Evolutionary conservation across 2,329 filamentous ascomycete species (phyloP).

Genomic region (Fusarium pseudograminearum): DNA sequence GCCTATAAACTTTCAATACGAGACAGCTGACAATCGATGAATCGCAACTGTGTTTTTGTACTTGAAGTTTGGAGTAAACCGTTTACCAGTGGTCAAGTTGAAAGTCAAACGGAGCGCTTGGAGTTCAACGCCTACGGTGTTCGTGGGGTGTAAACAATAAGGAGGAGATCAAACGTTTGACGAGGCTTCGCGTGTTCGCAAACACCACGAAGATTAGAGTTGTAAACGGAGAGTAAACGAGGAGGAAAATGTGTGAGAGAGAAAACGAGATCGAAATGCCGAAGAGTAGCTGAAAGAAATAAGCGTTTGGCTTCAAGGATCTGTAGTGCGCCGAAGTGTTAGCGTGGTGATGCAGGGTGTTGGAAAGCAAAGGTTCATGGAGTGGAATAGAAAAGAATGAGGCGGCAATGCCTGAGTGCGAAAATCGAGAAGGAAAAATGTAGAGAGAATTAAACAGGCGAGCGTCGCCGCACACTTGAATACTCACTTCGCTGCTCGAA

Average conservation of each 20-base stretch:
- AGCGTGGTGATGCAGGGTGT: not conserved
- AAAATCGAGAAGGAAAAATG: not conserved
- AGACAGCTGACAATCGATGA: slow-evolving; percentile 9
- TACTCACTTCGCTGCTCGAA: not conserved
- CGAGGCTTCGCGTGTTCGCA: slow-evolving; percentile 1
- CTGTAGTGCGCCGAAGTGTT: not conserved
- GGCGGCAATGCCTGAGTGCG: not conserved
- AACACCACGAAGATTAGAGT: not conserved
- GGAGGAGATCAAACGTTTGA: not conserved
- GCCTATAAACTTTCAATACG: slow-evolving; percentile 3
- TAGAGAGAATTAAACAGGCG: not conserved
- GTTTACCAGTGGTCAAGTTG: slow-evolving; percentile 8
- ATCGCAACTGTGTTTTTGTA: slow-evolving; percentile 20
- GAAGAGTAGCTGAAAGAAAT: not conserved
- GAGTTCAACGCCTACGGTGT: not conserved
- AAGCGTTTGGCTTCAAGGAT: not conserved
- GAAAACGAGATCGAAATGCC: not conserved
- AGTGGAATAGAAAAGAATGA: not conserved
- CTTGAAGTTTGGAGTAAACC: not conserved
- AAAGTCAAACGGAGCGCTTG: not conserved
- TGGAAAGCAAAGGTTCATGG: not conserved
- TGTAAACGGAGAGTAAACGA: not conserved
- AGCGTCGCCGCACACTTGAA: not conserved
- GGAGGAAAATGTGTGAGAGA: not conserved
- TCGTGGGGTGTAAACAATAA: not conserved